Conservation (phyloP, 1,284 basidiomycete genomes). For the Cutaneotrichosporon sp. region DNA sequence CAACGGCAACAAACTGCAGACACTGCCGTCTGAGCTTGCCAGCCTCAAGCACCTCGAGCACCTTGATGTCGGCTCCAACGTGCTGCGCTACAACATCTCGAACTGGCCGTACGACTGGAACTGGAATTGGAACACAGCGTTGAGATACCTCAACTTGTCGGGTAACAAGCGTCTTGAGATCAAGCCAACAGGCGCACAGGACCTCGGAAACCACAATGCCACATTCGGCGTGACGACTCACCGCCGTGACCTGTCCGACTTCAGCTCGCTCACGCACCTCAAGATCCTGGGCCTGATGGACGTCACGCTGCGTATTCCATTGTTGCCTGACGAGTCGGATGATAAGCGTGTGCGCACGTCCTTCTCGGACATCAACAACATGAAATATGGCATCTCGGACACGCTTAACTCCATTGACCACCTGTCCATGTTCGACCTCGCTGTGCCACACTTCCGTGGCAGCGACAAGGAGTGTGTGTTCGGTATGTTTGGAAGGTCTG, state of each 20-base stretch:
- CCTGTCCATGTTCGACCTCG: slow-evolving; percentile 88
- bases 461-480: slow-evolving; percentile 82
- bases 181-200: slow-evolving; percentile 62
- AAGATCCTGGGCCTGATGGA: slow-evolving; percentile 95
- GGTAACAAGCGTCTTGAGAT: slow-evolving; percentile 87
- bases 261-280: slow-evolving; percentile 76
- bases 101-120: slow-evolving; percentile 99
- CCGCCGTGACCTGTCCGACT: slow-evolving; percentile 69
- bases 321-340: slow-evolving; percentile 86
- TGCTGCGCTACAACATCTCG: slow-evolving; percentile 95
- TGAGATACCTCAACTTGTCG: slow-evolving; percentile 85
- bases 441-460: slow-evolving; percentile 82
- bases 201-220: slow-evolving; percentile 37
- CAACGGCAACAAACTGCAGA: slow-evolving; percentile 93
- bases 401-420: slow-evolving; percentile 74
- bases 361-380: slow-evolving; percentile 81
- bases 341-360: slow-evolving; percentile 91
- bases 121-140: slow-evolving; percentile 96
- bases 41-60: slow-evolving; percentile 76
- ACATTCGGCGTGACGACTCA: slow-evolving; percentile 16
- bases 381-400: slow-evolving; percentile 97
- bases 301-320: slow-evolving; percentile 82
- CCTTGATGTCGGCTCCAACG: slow-evolving; percentile 92
- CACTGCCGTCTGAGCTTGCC: slow-evolving; percentile 84
- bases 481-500: slow-evolving; percentile 86